Evolutionary conservation across 495 filamentous ascomycete species (phyloP).

Genomic region (Aspergillus campestris): DNA sequence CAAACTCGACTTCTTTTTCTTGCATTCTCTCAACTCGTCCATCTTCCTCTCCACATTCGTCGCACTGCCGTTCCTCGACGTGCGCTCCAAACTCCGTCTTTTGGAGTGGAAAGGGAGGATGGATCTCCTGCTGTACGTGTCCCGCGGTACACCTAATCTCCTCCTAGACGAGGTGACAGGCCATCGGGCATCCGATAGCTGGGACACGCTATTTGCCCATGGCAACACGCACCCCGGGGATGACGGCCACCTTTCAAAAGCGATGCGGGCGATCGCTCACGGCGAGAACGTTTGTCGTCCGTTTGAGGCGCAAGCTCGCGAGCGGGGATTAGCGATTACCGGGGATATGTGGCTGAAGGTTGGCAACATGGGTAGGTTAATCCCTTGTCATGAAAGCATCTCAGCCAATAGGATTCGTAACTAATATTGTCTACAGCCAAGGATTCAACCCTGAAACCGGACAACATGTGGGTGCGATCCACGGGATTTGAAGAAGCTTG

Average conservation of each 20-base stretch:
- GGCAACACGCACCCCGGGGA: constrained; percentile 47
- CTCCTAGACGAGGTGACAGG: constrained; percentile 43
- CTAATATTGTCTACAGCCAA: constrained; percentile 12
- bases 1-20: constrained; percentile 77
- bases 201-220: constrained; percentile 49
- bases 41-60: constrained; percentile 55
- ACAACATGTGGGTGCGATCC: constrained; percentile 25
- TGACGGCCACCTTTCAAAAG: constrained; percentile 72
- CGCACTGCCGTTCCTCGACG: constrained; percentile 13
- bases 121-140: constrained; percentile 60
- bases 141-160: constrained; percentile 47
- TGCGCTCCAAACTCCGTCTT: constrained; percentile 50
- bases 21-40: constrained; percentile 56
- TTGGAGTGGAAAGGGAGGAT: constrained; percentile 69
- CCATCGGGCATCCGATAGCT: constrained; percentile 38
- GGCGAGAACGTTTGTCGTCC: constrained; percentile 41
- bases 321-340: constrained; percentile 44
- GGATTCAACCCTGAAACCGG: constrained; percentile 21
- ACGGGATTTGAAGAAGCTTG: constrained; percentile 33
- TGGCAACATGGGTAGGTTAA: constrained; percentile 32
- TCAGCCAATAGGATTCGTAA: constrained; percentile 4
- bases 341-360: constrained; percentile 65
- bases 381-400: background rate
- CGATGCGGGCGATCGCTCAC: constrained; percentile 57
- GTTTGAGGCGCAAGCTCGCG: constrained; percentile 33